Evolutionary conservation across 78 protist species (phyloP), one percentile per base, ranked within the genome.

Genomic region (slime mould (Dictyostelium discoideum)): DNA sequence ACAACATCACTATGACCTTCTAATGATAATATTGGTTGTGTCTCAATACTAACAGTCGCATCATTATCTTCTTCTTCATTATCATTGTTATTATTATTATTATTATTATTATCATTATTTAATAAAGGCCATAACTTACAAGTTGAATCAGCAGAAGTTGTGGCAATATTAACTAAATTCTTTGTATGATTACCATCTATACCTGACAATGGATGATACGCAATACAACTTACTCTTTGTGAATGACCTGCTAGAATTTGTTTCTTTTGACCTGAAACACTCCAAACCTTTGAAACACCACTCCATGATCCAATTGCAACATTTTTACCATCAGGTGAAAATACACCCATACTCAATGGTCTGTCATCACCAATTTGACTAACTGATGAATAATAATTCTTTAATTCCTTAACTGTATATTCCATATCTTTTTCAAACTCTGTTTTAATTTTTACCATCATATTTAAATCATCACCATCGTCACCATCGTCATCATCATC

Each of bases 291-390:
- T 3, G 87, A 39, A n/a, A 60, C 48, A 5, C 97, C 97, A 86
- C 96, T 76, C 97, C 97, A 96, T 16, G 87, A 72, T 22, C 84
- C 18, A 11, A 94, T 90, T 29, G 92, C 97, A 40, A 96, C 42
- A 10, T 40, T 5, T 1, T 79, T 37, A 5, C 84, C n/a, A 39
- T 85, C 78, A 18, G 96, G 96, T 26, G 92, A 72, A 60, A 96
- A 86, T 6, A 73, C 76, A 26, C 65, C 72, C 50, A 26, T 24
- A n/a, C 86, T 26, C 3, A 96, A 22, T 24, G 92, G 97, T 26
- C 96, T 46, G 9, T 96, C 97, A 63, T 96, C 97, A 7, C 93
- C 97, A 42, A 96, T 63, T 77, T 87, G 86, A 29, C 92, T 84
- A 20, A 37, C n/a, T 5, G 57, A 32, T 22, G 87, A 16, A 24